phyloP scores from a whole-genome alignment of 306 rosid genomes.

The Quercus parvula region DNA sequence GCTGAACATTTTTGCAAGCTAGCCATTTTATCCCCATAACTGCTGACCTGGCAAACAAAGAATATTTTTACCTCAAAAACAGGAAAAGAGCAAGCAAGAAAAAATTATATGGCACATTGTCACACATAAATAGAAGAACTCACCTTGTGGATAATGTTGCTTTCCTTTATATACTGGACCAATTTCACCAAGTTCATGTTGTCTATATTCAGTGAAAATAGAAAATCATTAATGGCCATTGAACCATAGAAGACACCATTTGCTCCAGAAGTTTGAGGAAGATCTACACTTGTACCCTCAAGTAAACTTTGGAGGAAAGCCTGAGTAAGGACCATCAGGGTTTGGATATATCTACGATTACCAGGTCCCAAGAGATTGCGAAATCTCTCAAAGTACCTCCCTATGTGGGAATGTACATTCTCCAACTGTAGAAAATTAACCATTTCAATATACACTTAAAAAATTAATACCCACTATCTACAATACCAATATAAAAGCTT shows the following conservation, averaged over 20 bases:
- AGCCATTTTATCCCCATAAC: constrained; percentile 71
- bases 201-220: constrained; percentile 74
- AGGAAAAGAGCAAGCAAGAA: constrained; percentile 13
- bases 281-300: constrained; percentile 31
- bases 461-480: constrained; percentile 6
- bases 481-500: neutral
- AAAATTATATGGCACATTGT: constrained; percentile 4
- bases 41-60: constrained; percentile 58
- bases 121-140: constrained; percentile 22
- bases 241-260: constrained; percentile 44
- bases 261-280: constrained; percentile 37
- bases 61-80: constrained; percentile 17
- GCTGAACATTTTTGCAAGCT: constrained; percentile 34
- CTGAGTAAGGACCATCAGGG: constrained; percentile 59
- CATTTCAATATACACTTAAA: constrained; percentile 16
- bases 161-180: constrained; percentile 76
- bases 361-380: constrained; percentile 77
- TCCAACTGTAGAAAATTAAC: constrained; percentile 56
- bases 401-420: constrained; percentile 65
- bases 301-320: constrained; percentile 63
- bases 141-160: constrained; percentile 96
- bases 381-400: constrained; percentile 76
- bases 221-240: constrained; percentile 80
- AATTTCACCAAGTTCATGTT: constrained; percentile 87
- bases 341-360: constrained; percentile 93